A percentile compares a stretch with the other conserved stretches of the same genome.
These are phyloP conservation scores for Lachancea sp. DNA, from an alignment of 805 yeast genomes.

Conservation along the genomic window DNA sequence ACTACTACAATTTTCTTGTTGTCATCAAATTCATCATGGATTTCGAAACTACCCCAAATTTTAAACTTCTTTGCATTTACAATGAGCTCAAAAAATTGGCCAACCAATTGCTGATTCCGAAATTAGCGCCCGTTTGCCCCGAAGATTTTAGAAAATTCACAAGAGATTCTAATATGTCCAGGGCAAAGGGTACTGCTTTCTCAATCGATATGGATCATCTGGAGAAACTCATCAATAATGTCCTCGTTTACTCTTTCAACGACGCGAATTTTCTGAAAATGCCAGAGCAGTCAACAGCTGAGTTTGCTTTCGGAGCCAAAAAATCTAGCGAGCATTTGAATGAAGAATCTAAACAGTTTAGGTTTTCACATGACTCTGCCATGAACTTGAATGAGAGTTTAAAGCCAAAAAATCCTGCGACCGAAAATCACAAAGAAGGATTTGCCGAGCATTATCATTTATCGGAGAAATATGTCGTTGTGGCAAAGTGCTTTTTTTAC, in stretches of 20 bases:
- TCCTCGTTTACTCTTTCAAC: slow-evolving; percentile 29
- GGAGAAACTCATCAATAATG: slow-evolving; percentile 27
- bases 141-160: slow-evolving; percentile 19
- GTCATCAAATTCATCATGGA: slow-evolving; percentile 28
- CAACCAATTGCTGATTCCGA: slow-evolving; percentile 23
- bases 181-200: slow-evolving; percentile 3
- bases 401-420: slow-evolving; percentile 2
- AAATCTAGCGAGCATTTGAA: not conserved
- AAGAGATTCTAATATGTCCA: not conserved
- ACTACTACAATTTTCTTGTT: slow-evolving; percentile 26
- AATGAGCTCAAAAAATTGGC: slow-evolving; percentile 28
- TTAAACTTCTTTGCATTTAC: slow-evolving; percentile 28
- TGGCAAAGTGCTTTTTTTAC: slow-evolving; percentile 25
- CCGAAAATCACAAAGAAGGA: slow-evolving; percentile 15
- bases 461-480: slow-evolving; percentile 23
- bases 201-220: slow-evolving; percentile 20
- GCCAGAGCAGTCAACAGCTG: slow-evolving; percentile 24
- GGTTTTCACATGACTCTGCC: not conserved
- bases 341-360: not conserved
- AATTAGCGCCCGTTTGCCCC: slow-evolving; percentile 19
- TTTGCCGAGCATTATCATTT: slow-evolving; percentile 27
- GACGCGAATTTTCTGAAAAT: slow-evolving; percentile 30
- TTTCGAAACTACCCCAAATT: slow-evolving; percentile 31
- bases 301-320: slow-evolving; percentile 16
- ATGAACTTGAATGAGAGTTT: not conserved